Percentiles rank a stretch among this genome's conserved stretches.
Evolutionary conservation across 768 basidiomycete species (phyloP).

Genomic region (Porphyrellus cyaneotinctus): DNA sequence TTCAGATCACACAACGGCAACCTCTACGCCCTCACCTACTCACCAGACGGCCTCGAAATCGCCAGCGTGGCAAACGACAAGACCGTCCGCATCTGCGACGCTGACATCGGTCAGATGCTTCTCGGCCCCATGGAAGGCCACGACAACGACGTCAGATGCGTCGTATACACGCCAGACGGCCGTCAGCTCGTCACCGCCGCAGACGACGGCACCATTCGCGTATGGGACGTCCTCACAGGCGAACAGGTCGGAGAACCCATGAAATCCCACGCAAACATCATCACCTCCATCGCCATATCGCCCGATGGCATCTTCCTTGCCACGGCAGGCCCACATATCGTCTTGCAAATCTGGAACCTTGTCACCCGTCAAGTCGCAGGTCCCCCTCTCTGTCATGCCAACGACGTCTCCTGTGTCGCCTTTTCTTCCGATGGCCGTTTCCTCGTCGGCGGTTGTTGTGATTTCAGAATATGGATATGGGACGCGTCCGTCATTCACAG

Average conservation of each 20-base stretch:
- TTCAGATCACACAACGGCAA: conserved; percentile 32
- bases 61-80: conserved; percentile 30
- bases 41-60: conserved; percentile 30
- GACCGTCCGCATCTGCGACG: conserved; percentile 30
- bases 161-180: conserved; percentile 31
- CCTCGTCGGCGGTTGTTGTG: conserved; percentile 27
- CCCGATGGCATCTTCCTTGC: conserved; percentile 30
- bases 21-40: conserved; percentile 37
- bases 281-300: conserved; percentile 32
- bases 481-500: conserved; percentile 21
- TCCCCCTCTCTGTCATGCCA: conserved; percentile 24
- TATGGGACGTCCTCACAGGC: conserved; percentile 29
- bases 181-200: conserved; percentile 26
- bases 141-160: conserved; percentile 27
- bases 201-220: conserved; percentile 30
- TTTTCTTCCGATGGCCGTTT: conserved; percentile 29
- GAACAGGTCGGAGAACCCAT: conserved; percentile 31
- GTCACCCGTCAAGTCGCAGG: conserved; percentile 17
- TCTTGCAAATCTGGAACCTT: conserved; percentile 32
- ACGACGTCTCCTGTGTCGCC: conserved; percentile 31
- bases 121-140: conserved; percentile 26
- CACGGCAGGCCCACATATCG: conserved; percentile 29
- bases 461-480: conserved; percentile 30
- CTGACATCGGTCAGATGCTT: conserved; percentile 36
- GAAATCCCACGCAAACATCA: conserved; percentile 24